Percentiles rank a stretch among this genome's conserved stretches.
Evolutionary conservation across 2,329 filamentous ascomycete species (phyloP).

Genomic region (Aspergillus sp.): DNA sequence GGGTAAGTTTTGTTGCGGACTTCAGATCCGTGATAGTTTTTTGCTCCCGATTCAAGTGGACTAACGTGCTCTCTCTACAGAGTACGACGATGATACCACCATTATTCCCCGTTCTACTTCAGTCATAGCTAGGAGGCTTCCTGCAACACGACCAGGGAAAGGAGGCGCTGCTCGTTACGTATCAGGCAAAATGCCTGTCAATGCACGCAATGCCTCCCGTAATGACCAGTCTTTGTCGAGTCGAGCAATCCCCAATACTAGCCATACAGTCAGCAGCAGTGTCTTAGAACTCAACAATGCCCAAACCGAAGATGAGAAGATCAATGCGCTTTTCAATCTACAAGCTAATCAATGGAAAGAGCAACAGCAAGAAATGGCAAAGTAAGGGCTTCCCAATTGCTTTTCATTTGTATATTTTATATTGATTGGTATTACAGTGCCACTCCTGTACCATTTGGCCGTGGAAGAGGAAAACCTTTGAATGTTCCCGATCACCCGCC

Average conservation of each 20-base stretch:
- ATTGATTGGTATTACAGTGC: slow-evolving; percentile 38
- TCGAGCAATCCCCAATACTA: slow-evolving; percentile 29
- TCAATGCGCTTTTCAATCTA: slow-evolving; percentile 85
- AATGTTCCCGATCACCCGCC: slow-evolving; percentile 92
- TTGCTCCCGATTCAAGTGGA: neutral
- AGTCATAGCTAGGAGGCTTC: slow-evolving; percentile 81
- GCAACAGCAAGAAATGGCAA: slow-evolving; percentile 88
- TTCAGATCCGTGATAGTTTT: neutral
- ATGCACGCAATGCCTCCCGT: slow-evolving; percentile 73
- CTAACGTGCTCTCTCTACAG: slow-evolving; percentile 44
- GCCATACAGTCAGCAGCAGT: slow-evolving; percentile 46
- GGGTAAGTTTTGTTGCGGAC: slow-evolving; percentile 54
- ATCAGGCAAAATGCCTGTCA: slow-evolving; percentile 88
- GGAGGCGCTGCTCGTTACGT: slow-evolving; percentile 93
- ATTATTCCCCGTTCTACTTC: slow-evolving; percentile 94
- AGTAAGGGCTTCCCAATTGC: slow-evolving; percentile 45
- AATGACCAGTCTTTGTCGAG: slow-evolving; percentile 51
- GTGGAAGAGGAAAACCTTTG: slow-evolving; percentile 31
- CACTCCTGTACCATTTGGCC: slow-evolving; percentile 38
- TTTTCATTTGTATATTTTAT: slow-evolving; percentile 2
- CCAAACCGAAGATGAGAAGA: slow-evolving; percentile 89
- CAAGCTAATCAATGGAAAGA: slow-evolving; percentile 89
- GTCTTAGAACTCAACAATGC: slow-evolving; percentile 66
- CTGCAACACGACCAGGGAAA: slow-evolving; percentile 77
- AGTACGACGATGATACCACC: slow-evolving; percentile 97